phyloP scores from a whole-genome alignment of 2,329 filamentous ascomycete genomes.

The Sporothrix dimorphospora region DNA sequence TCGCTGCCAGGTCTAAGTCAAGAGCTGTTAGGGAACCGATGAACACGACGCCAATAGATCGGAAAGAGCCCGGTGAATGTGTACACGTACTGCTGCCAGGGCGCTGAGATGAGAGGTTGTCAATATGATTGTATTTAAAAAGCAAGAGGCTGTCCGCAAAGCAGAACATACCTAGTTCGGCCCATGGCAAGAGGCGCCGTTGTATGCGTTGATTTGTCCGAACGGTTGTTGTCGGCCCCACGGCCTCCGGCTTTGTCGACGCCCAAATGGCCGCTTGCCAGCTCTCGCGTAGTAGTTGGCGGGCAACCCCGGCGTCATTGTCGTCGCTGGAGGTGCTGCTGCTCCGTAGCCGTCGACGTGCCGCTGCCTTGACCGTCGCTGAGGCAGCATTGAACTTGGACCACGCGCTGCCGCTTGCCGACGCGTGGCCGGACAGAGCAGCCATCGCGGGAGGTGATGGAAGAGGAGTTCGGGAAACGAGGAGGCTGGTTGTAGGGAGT shows the following conservation, averaged over 20 bases:
- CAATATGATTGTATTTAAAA: background rate
- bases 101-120: background rate
- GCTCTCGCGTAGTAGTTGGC: background rate
- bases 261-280: background rate
- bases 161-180: background rate
- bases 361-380: background rate
- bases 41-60: background rate
- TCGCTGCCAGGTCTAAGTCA: background rate
- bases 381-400: background rate
- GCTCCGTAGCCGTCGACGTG: background rate
- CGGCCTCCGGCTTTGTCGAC: background rate
- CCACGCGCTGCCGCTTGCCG: background rate
- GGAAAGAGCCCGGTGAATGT: background rate
- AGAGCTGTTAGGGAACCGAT: background rate
- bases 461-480: background rate
- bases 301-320: background rate
- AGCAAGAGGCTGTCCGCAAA: no score
- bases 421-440: background rate
- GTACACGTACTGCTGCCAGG: conserved; percentile 21
- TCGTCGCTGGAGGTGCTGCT: background rate
- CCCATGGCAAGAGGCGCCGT: conserved; percentile 8
- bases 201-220: background rate
- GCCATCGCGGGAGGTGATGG: background rate
- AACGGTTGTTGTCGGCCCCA: background rate
- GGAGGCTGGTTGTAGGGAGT: no score